Percentiles rank a stretch among this genome's conserved stretches.
Conservation (phyloP, 2,329 filamentous ascomycete species). For the Phialocephala sp. region DNA sequence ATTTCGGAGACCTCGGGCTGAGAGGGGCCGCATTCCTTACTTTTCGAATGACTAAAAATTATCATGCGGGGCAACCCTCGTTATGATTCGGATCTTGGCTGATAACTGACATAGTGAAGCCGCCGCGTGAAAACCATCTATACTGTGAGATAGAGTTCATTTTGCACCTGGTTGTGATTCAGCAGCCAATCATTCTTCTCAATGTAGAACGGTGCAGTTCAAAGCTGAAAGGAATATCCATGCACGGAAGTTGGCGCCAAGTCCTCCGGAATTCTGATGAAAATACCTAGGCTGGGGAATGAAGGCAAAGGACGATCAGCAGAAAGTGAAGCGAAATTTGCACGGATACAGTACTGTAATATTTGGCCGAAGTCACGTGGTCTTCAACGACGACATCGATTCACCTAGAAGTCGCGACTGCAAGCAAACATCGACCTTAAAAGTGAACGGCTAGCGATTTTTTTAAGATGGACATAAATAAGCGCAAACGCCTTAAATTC, state of each 20-base stretch:
- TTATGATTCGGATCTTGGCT: background rate
- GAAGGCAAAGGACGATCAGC: background rate
- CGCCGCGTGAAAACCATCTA: background rate
- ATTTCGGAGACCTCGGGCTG: background rate
- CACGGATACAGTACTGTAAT: background rate
- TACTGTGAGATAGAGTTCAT: background rate
- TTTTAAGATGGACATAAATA: background rate
- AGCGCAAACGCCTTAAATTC: background rate
- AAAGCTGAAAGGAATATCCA: background rate
- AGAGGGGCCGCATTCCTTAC: background rate
- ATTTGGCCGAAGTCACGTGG: background rate
- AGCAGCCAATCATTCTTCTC: no score
- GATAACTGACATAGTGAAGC: background rate
- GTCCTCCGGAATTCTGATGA: background rate
- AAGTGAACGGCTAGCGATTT: background rate
- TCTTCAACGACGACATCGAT: background rate
- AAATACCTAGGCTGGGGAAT: background rate
- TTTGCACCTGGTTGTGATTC: no score
- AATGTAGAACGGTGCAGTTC: no score
- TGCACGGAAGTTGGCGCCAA: background rate
- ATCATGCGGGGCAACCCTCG: background rate
- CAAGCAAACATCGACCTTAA: background rate
- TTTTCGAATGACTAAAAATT: background rate
- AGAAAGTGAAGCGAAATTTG: background rate
- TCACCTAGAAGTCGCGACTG: background rate